These are phyloP conservation scores for Blastobotrys proliferans DNA, from an alignment of 1,139 yeast genomes.

Conservation along the genomic window DNA sequence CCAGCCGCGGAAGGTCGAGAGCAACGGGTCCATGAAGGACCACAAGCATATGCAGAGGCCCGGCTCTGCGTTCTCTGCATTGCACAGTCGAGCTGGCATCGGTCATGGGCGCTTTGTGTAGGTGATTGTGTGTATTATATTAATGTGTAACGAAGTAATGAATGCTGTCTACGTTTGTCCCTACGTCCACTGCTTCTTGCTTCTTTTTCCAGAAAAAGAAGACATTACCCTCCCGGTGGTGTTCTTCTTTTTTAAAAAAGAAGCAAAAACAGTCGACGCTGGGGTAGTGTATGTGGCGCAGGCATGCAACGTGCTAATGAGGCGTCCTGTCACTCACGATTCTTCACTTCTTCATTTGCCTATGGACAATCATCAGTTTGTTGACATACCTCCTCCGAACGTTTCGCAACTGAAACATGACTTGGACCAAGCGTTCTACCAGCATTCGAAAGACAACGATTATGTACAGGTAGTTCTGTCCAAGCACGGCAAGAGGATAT, in stretches of 20 bases:
- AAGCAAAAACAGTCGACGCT: no score
- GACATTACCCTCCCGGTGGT: no score
- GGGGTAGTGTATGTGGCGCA: no score
- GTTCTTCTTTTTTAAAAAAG: no score
- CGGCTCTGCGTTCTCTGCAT: conserved; percentile 27
- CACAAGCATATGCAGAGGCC: conserved; percentile 17
- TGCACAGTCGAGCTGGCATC: conserved; percentile 23
- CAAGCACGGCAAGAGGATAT: conserved; percentile 3
- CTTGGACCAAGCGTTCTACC: conserved; percentile 9
- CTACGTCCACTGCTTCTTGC: no score
- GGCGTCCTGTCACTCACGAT: no score
- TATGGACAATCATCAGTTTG: no score
- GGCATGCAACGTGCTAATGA: no score
- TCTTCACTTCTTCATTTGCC: no score
- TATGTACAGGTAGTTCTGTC: conserved; percentile 3
- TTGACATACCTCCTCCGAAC: conserved; percentile 9
- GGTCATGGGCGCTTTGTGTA: conserved; percentile 24
- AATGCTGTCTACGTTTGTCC: no score
- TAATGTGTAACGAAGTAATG: no score
- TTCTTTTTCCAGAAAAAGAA: no score
- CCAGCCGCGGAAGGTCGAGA: background rate
- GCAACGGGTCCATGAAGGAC: background rate
- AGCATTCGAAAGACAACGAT: conserved; percentile 1
- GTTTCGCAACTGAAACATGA: conserved; percentile 6
- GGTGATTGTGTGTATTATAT: background rate